Conservation (phyloP, 192 early-diverging fungal species). For the Podochytrium sp. region DNA sequence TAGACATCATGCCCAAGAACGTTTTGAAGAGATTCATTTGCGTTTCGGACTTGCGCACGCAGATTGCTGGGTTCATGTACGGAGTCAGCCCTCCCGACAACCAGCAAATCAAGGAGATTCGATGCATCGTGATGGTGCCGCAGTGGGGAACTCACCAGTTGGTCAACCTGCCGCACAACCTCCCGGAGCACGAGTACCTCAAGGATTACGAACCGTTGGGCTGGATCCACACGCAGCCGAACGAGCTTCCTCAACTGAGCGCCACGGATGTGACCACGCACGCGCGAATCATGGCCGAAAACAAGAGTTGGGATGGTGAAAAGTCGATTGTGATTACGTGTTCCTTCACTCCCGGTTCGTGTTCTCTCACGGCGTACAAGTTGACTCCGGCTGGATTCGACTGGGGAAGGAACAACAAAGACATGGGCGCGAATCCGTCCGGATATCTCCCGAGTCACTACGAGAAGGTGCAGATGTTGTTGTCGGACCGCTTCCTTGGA, state of each 20-base stretch:
- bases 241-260: constrained; percentile 84
- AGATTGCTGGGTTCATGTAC: constrained; percentile 94
- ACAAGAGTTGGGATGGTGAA: constrained; percentile 91
- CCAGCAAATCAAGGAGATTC: constrained; percentile 94
- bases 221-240: constrained; percentile 98
- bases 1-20: constrained; percentile 98
- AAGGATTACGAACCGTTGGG: constrained; percentile 94
- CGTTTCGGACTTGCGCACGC: constrained; percentile 91
- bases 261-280: constrained; percentile 93
- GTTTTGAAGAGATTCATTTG: constrained; percentile 95
- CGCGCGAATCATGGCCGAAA: constrained; percentile 86
- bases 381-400: constrained; percentile 95
- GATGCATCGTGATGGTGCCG: constrained; percentile 91
- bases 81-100: constrained; percentile 88
- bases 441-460: constrained; percentile 88
- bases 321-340: constrained; percentile 90
- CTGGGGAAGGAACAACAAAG: constrained; percentile 94
- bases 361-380: constrained; percentile 93
- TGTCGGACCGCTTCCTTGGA: constrained; percentile 95
- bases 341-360: constrained; percentile 98
- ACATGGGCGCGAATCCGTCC: constrained; percentile 76
- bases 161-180: constrained; percentile 84
- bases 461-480: constrained; percentile 96
- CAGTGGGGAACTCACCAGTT: constrained; percentile 97
- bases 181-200: constrained; percentile 91